Percentiles rank a stretch among this genome's conserved stretches.
phyloP scores from a whole-genome alignment of 176 grass and related monocot genomes.

The Typha latifolia region DNA sequence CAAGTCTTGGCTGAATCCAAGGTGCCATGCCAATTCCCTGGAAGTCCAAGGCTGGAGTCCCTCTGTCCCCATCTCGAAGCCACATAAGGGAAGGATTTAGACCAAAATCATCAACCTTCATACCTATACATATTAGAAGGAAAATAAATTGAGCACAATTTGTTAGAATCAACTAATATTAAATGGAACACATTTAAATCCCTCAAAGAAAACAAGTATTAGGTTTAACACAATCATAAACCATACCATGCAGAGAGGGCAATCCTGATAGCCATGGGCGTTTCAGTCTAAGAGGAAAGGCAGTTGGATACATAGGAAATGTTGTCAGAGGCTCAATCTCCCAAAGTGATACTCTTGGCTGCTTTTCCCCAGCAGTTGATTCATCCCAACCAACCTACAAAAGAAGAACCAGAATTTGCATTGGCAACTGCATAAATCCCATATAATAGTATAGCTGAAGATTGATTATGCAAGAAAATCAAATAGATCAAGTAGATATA shows the following conservation, averaged over 20 bases:
- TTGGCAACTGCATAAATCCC: no score
- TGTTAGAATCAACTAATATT: no score
- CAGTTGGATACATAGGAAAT: conserved; percentile 88
- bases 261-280: conserved; percentile 76
- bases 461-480: no score
- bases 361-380: conserved; percentile 86
- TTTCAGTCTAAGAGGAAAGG: conserved; percentile 85
- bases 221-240: conserved; percentile 19
- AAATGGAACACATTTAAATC: no score
- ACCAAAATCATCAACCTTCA: conserved; percentile 56
- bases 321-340: conserved; percentile 90
- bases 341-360: conserved; percentile 86
- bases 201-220: no score
- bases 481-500: no score
- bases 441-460: no score
- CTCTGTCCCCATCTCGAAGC: conserved; percentile 56
- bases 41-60: conserved; percentile 64
- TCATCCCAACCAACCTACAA: conserved; percentile 99
- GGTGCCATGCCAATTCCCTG: conserved; percentile 63
- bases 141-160: neutral
- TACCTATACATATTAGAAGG: conserved; percentile 35
- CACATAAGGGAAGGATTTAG: conserved; percentile 63
- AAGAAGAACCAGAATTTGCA: conserved; percentile 4
- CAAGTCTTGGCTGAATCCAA: conserved; percentile 58
- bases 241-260: conserved; percentile 51